Evolutionary conservation across 2,329 filamentous ascomycete genomes (phyloP), one percentile per base, ranked within the genome.

Genomic region (Botrytis aclada): DNA sequence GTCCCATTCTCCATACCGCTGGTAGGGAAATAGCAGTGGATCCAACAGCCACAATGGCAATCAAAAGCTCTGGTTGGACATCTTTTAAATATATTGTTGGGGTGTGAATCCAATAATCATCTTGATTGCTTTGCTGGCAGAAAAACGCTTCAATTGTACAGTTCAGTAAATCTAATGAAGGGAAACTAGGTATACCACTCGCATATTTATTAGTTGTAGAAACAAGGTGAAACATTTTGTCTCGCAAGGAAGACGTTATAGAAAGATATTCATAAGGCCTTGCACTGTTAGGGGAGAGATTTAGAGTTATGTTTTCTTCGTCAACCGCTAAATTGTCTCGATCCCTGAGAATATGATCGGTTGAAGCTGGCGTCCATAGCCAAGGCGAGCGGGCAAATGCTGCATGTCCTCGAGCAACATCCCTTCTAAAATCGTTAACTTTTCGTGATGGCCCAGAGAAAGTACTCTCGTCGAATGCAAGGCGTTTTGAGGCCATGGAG

Each of bases 291-390:
- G 74, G 70, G 51, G 71, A 47, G 34, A 76, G 73, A 8, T 61
- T n/a, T 4, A 61, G 18, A 12, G 74, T 67, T 32, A 77, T 77
- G 20, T n/a, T 73, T 25, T 75, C 76, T 58, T 78, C 77, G 41
- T 76, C 75, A 8, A 77, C 22, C 12, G 65, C 67, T 20, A 78
- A 39, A 70, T 75, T 71, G 22, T 74, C 47, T 14, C 47, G 47
- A n/a, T 51, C 47, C 47, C 47, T n/a, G 47, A 51, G 47, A 14
- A n/a, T 51, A 25, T 51, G 47, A 14, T 51, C 47, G 10, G 47
- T 51, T n/a, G 47, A 6, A 51, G 22, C 47, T n/a, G 47, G 47
- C 25, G 22, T 51, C 47, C 47, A 51, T 14, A 51, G 47, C 47
- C 47, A 51, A 51, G 47, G 47, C 22, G 47, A 51, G 47, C 47